phyloP scores from a whole-genome alignment of 106 monocot species.

The Narthecium ossifragum region DNA sequence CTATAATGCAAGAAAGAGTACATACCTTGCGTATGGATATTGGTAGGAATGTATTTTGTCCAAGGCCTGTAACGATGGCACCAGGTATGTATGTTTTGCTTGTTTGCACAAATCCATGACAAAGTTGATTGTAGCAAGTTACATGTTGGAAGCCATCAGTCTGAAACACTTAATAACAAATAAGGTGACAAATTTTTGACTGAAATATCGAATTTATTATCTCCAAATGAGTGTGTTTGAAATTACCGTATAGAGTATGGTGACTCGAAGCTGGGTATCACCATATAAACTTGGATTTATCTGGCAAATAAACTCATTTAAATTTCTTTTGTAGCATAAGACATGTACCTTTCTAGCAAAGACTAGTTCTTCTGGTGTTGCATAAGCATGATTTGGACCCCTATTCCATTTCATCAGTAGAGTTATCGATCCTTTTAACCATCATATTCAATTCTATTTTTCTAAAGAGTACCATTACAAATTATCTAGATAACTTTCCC shows the following conservation, averaged over 20 bases:
- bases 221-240: too few relatives aligned
- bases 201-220: not conserved
- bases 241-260: not conserved
- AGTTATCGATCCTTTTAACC: not conserved
- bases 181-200: not conserved
- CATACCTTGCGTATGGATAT: not conserved
- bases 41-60: not conserved
- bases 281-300: not conserved
- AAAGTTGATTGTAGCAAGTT: not conserved
- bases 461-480: not conserved
- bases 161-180: not conserved
- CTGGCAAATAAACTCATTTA: not conserved
- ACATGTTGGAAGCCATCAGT: not conserved
- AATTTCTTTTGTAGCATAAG: not conserved
- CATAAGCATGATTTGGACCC: not conserved
- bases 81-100: not conserved
- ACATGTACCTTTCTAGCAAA: not conserved
- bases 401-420: not conserved
- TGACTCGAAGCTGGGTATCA: not conserved
- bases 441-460: too few relatives aligned
- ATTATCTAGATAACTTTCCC: too few relatives aligned
- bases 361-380: not conserved
- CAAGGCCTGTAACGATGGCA: not conserved
- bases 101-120: not conserved
- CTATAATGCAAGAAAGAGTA: not conserved